phyloP scores from a whole-genome alignment of 2,329 filamentous ascomycete species.

The Xylaria arbuscula region DNA sequence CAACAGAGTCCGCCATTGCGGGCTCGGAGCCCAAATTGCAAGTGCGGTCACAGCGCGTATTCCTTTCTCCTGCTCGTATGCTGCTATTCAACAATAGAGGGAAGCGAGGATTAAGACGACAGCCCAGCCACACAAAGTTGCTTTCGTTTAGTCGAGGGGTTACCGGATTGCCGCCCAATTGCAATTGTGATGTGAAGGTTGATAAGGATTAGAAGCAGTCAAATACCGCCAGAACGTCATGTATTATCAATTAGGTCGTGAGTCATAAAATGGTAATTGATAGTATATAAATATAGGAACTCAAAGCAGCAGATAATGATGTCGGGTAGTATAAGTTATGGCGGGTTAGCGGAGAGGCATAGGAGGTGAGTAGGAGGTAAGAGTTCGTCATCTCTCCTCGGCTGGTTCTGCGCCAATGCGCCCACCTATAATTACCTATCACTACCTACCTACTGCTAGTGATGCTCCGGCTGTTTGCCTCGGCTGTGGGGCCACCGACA shows the following conservation, averaged over 20 bases:
- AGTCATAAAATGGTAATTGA: not conserved
- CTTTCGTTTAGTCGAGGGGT: constrained; percentile 3
- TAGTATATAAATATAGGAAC: not conserved
- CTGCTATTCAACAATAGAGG: not conserved
- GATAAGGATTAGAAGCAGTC: constrained; percentile 5
- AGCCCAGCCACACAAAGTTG: constrained; percentile 2
- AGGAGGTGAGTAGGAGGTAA: not conserved
- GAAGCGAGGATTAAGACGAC: not conserved
- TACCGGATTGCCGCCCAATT: constrained; percentile 21
- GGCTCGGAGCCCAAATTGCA: constrained; percentile 35
- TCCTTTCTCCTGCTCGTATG: not conserved
- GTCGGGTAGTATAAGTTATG: not conserved
- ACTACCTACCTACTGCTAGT: constrained; percentile 1
- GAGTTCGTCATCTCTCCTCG: constrained; percentile 12
- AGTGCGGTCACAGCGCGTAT: constrained; percentile 26
- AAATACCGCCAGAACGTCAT: constrained; percentile 18
- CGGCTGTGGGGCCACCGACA: constrained; percentile 13
- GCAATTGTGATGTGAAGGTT: not conserved
- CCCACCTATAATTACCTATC: not conserved
- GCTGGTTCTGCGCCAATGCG: constrained; percentile 11
- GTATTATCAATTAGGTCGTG: not conserved
- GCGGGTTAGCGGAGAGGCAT: not conserved
- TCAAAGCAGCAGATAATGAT: not conserved
- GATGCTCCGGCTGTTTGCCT: constrained; percentile 31
- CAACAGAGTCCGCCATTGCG: constrained; percentile 65